Evolutionary conservation across 2,329 filamentous ascomycete species (phyloP), one percentile per base, ranked within the genome.

Genomic region (Zymoseptoria brevis): DNA sequence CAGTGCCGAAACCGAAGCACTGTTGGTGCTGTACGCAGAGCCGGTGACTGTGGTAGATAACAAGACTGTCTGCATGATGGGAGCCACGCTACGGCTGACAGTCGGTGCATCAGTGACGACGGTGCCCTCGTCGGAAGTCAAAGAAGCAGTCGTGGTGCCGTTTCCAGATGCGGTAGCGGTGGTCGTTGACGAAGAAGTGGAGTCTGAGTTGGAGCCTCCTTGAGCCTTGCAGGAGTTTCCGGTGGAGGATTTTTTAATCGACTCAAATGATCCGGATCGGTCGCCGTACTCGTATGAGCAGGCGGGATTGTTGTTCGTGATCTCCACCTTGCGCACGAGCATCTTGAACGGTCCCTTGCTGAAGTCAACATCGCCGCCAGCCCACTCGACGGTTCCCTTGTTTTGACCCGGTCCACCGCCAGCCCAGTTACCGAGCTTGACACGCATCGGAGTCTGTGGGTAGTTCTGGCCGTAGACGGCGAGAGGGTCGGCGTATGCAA

Each of bases 381-480:
- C 86, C 87, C 87, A 89, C 57, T 82, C 71, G 59, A 87, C 79
- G 22, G 84, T 87, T 53, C 86, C 85, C 61, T 75, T 61, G n/a
- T 79, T 72, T 45, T 77, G 72, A 58, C 75, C 72, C 4, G 75
- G 72, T 56, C 77, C 75, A 65, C 80, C 81, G 56, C 76, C 78
- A 35, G 76, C 75, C 77, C 77, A 79, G 70, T 74, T 76, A 53
- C 76, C 76, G 21, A 79, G 57, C 57, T 83, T 84, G 54, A 89
- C 73, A 55, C 83, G 83, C 85, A 88, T 87, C 1, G 89, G 89
- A 0, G 88, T 91, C 71, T 93, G 89, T 0, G 89, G 89, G 72
- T 83, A 92, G 75, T 96, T 89, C 54, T 80, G 72, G 11, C 84
- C 84, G 65, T 80, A 80, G 53, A 81, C 76, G 58, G 77, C 74